A percentile compares a stretch with the other conserved stretches of the same genome.
Conservation (phyloP, 768 basidiomycete species). For the Mycena venus region DNA sequence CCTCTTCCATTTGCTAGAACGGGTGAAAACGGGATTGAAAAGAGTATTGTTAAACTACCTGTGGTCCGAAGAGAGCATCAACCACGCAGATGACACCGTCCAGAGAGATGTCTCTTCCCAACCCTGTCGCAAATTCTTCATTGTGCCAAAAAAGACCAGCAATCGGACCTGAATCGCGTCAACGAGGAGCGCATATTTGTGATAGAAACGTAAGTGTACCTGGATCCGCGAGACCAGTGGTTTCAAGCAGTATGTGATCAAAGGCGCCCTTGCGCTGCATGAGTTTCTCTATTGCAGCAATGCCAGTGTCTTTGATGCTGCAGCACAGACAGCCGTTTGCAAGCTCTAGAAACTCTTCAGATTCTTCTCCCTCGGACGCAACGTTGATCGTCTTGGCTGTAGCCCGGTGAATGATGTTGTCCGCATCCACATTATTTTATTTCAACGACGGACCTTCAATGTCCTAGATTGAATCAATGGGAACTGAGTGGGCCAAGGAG, state of each 20-base stretch:
- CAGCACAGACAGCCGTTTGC: conserved; percentile 99
- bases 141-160: conserved; percentile 91
- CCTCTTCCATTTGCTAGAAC: conserved; percentile 88
- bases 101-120: conserved; percentile 77
- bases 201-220: conserved; percentile 59
- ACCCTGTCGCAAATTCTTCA: conserved; percentile 80
- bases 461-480: conserved; percentile 65
- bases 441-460: conserved; percentile 80
- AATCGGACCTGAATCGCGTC: conserved; percentile 72
- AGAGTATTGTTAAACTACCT: conserved; percentile 40
- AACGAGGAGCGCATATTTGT: background rate
- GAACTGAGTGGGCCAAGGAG: conserved; percentile 6
- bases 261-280: conserved; percentile 90
- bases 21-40: conserved; percentile 15
- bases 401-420: conserved; percentile 10
- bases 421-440: background rate
- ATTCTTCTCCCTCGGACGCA: conserved; percentile 75
- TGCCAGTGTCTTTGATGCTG: conserved; percentile 94
- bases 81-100: conserved; percentile 96
- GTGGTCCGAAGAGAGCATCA: conserved; percentile 85
- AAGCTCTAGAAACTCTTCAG: conserved; percentile 91
- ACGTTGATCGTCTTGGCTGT: conserved; percentile 91
- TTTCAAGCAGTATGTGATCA: conserved; percentile 96
- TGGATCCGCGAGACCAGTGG: conserved; percentile 96
- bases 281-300: conserved; percentile 93